A percentile compares a stretch with the other conserved stretches of the same genome.
These are phyloP conservation scores for Entonaema liquescens DNA, from an alignment of 495 filamentous ascomycete genomes.

Conservation along the genomic window DNA sequence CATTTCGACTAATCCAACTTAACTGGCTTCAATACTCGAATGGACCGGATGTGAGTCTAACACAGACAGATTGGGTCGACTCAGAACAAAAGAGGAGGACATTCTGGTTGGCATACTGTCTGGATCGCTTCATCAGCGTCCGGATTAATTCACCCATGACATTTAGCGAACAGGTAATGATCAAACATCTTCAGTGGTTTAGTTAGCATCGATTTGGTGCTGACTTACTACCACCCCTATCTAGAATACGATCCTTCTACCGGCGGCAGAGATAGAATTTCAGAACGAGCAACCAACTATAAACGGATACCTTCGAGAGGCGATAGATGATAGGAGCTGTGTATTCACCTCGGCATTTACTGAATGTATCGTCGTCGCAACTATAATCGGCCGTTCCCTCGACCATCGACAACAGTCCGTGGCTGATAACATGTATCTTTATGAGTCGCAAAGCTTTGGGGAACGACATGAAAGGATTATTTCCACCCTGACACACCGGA, in stretches of 20 bases:
- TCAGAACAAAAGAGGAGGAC: slow-evolving; percentile 57
- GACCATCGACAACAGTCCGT: slow-evolving; percentile 53
- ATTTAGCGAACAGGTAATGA: slow-evolving; percentile 58
- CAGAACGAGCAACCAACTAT: slow-evolving; percentile 57
- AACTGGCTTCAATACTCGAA: slow-evolving; percentile 53
- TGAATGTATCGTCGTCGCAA: slow-evolving; percentile 58
- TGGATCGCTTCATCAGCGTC: slow-evolving; percentile 61
- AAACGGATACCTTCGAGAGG: slow-evolving; percentile 55
- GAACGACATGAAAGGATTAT: slow-evolving; percentile 60
- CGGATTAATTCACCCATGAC: slow-evolving; percentile 57
- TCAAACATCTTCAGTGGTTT: slow-evolving; percentile 27
- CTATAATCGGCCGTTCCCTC: slow-evolving; percentile 56
- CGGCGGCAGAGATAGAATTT: slow-evolving; percentile 59
- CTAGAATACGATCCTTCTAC: slow-evolving; percentile 55
- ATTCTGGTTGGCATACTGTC: slow-evolving; percentile 59
- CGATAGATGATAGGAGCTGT: slow-evolving; percentile 45
- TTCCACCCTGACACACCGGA: slow-evolving; percentile 47
- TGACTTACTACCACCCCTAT: slow-evolving; percentile 29
- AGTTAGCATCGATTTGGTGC: slow-evolving; percentile 4
- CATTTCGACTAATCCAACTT: slow-evolving; percentile 58
- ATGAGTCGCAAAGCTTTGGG: slow-evolving; percentile 52
- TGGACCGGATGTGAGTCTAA: slow-evolving; percentile 22
- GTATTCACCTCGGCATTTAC: slow-evolving; percentile 53
- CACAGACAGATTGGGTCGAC: slow-evolving; percentile 46
- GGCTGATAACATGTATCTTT: slow-evolving; percentile 37